A percentile compares a stretch with the other conserved stretches of the same genome.
Conservation (phyloP, 2,329 filamentous ascomycete genomes). For the Trichophyton mentagrophytes region DNA sequence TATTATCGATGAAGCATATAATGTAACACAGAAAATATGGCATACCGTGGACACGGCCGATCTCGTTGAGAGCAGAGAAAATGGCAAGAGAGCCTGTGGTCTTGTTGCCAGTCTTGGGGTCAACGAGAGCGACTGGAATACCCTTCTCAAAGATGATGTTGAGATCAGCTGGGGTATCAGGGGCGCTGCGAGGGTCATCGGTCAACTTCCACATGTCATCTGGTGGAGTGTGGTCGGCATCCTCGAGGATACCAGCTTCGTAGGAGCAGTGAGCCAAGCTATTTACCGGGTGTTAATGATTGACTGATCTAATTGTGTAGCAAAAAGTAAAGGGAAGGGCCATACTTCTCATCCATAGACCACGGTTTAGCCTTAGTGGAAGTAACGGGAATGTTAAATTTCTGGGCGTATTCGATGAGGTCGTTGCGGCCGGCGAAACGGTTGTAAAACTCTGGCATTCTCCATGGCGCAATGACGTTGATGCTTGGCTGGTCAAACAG, state of each 20-base stretch:
- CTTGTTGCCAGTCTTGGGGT: slow-evolving; percentile 9
- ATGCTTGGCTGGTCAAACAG: slow-evolving; percentile 28
- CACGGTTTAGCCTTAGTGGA: slow-evolving; percentile 48
- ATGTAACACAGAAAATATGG: too few species aligned
- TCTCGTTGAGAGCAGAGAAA: slow-evolving; percentile 13
- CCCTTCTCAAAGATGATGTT: slow-evolving; percentile 18
- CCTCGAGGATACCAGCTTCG: slow-evolving; percentile 53
- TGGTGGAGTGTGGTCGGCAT: slow-evolving; percentile 51
- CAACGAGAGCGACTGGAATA: slow-evolving; percentile 13
- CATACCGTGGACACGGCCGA: slow-evolving; percentile 13
- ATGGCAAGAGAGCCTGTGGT: slow-evolving; percentile 13
- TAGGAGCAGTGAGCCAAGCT: slow-evolving; percentile 55
- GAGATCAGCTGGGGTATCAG: slow-evolving; percentile 15
- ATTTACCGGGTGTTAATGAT: slow-evolving; percentile 5
- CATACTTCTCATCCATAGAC: slow-evolving; percentile 25
- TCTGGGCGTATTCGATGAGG: slow-evolving; percentile 37
- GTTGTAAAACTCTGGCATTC: slow-evolving; percentile 37
- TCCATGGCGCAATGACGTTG: slow-evolving; percentile 39
- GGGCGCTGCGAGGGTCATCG: slow-evolving; percentile 21
- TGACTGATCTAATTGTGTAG: neutral
- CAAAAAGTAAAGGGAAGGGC: too few species aligned
- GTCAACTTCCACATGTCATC: slow-evolving; percentile 69
- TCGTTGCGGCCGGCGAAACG: slow-evolving; percentile 38
- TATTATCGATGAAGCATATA: neutral
- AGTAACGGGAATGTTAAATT: slow-evolving; percentile 36